Base-by-base conservation (phyloP, 2,329 filamentous ascomycete genomes). In the Ophiostoma sp. region DNA sequence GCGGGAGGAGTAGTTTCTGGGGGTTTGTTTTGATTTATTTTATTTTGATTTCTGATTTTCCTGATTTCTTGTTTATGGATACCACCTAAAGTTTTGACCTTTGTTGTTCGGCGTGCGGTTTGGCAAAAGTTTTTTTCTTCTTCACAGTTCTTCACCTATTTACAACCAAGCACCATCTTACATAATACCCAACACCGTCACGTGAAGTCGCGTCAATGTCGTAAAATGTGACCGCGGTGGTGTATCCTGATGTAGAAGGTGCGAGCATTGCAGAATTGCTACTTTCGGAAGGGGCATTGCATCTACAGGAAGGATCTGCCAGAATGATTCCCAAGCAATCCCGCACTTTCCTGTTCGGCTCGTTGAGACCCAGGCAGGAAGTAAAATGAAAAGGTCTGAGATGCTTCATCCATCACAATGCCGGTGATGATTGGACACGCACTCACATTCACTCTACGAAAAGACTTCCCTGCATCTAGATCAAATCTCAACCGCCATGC, bases 1-100 rank as follows among this genome's bases (percentile, higher is more conserved):
- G 71, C 76, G 77, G 33, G 80, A 82, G 23, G 78, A 82, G 33
- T 82, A 74, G 69, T 39, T 4, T 20, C 5, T 64, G 27, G 52
- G 23, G 8, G 6, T 39, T 23, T 23, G 3, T 35, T 39, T 4
- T 65, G 10, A 1, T 11, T n/a, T 39, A 1, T 64, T 39, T 23
- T 23, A 13, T 35, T 39, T 4, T 65, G 10, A 1, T 11, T n/a
- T 39, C 4, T 48, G 23, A 33, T 64, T 62, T 36, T 10, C 7
- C 36, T 4, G 23, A 23, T 67, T 62, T 36, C 4, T 7, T 27
- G 1, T 17, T 13, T 33, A 13, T 27, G 57, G 57, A 62, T 62
- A 35, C 57, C 57, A 62, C 23, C 27, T 15, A 2, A 62, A 31
- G 13, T 62, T 27, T 5, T 57, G 10, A 15, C 15, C 35, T 60